phyloP scores from a whole-genome alignment of 805 yeast genomes.

The Yarrowia divulgata region DNA sequence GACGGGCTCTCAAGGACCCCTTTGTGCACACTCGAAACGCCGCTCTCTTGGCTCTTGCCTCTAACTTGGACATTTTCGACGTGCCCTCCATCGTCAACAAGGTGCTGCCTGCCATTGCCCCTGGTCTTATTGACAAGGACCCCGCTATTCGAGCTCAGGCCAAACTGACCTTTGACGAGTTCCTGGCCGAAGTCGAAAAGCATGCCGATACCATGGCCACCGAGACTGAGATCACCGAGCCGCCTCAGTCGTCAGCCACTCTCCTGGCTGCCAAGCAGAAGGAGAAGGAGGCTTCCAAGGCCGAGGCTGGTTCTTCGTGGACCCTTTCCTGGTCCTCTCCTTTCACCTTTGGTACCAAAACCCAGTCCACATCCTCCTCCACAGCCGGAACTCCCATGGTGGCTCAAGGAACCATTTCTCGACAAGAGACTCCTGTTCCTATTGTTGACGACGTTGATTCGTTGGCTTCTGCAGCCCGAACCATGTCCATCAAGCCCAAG shows the following conservation, averaged over 20 bases:
- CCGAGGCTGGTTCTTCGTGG: conserved; percentile 26
- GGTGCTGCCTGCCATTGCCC: conserved; percentile 83
- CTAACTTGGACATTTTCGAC: conserved; percentile 68
- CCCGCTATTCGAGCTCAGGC: conserved; percentile 76
- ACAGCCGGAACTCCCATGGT: conserved; percentile 18
- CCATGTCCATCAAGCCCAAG: conserved; percentile 35
- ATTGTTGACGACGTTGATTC: conserved; percentile 21
- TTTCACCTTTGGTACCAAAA: conserved; percentile 30
- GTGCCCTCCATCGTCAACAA: conserved; percentile 80
- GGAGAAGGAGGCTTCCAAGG: conserved; percentile 26
- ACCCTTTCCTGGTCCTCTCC: conserved; percentile 36
- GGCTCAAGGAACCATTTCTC: conserved; percentile 33
- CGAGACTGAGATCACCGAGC: conserved; percentile 25
- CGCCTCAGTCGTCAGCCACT: conserved; percentile 20
- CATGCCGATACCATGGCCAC: conserved; percentile 20
- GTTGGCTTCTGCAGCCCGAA: conserved; percentile 4
- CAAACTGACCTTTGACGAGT: conserved; percentile 66
- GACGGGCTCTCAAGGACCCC: conserved; percentile 82
- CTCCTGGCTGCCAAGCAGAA: conserved; percentile 26
- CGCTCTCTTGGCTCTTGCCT: conserved; percentile 75
- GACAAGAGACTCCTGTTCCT: conserved; percentile 26
- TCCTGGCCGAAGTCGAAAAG: conserved; percentile 60
- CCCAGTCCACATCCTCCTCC: conserved; percentile 26
- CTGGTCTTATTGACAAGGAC: conserved; percentile 79
- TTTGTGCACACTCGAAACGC: conserved; percentile 75